Base-by-base conservation (phyloP, 345 rosid genomes). In the Rubroshorea leprosula region DNA sequence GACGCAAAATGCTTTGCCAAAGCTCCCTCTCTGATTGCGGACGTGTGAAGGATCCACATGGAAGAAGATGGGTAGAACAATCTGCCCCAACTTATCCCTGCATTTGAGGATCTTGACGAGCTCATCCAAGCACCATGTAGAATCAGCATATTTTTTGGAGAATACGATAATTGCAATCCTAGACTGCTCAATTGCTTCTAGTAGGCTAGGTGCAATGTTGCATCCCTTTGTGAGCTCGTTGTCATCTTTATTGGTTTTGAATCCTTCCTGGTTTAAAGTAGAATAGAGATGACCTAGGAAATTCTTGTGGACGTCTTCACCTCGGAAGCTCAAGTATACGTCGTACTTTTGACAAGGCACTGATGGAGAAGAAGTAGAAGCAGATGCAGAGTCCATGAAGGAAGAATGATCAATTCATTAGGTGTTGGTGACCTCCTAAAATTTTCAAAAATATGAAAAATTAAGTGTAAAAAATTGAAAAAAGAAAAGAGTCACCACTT, bases 281-380 rank as follows among this genome's bases (percentile, higher is more conserved):
- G 39, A 69, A 23, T 60, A 64, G 15, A 75, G 64, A 57, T 51
- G 67, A 17, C 60, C 47, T 2, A 68, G 55, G 60, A 75, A 71
- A 58, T 54, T 67, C 19, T 67, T 57, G 23, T 75, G 64, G 27
- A 70, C 67, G 66, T 69, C 74, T n/a, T 61, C 66, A 0, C 74
- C 74, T 50, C 74, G 27, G 47, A 70, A 74, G 60, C 75, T 75
- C 61, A 71, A 61, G 64, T 70, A 75, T 51, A 67, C 73, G 9
- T 75, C 76, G 39, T 61, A 70, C 18, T 51, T 67, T 69, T 59
- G 57, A 23, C 3, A 53, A 31, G 8, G 23, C 3, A 49, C n/a
- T n/a, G 65, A 21, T 14, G 35, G 19, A 15, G 23, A 9, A 29
- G 35, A 9, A 29, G 35, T 4, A 29, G 35, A 29, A 29, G 35